Conservation (phyloP, 768 basidiomycete species). For the Suillus plorans region DNA sequence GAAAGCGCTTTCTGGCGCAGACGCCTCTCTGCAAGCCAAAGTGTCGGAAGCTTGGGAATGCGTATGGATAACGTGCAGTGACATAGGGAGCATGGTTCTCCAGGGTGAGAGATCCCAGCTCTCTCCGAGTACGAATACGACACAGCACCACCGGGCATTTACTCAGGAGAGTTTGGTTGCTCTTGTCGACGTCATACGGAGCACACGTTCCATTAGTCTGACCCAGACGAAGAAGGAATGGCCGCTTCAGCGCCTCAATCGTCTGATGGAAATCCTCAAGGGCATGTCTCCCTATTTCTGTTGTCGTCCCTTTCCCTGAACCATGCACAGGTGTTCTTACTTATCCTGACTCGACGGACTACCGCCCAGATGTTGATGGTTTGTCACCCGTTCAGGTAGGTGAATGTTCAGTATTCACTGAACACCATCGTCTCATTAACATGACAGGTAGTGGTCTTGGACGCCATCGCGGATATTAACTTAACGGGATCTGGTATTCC, state of each 20-base stretch:
- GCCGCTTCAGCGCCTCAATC: constrained; percentile 59
- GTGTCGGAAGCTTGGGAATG: constrained; percentile 54
- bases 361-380: constrained; percentile 82
- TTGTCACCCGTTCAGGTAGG: constrained; percentile 78
- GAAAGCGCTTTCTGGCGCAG: constrained; percentile 47
- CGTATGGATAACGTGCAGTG: constrained; percentile 70
- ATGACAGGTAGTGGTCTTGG: constrained; percentile 65
- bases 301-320: neutral
- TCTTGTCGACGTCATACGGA: constrained; percentile 70
- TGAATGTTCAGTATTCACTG: neutral
- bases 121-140: constrained; percentile 15
- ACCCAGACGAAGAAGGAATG: constrained; percentile 54
- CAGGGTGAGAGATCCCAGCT: constrained; percentile 20
- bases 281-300: constrained; percentile 35
- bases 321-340: constrained; percentile 61
- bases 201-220: constrained; percentile 52
- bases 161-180: constrained; percentile 83
- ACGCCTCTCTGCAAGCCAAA: constrained; percentile 31
- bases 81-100: constrained; percentile 57
- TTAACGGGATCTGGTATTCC: constrained; percentile 59
- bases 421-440: constrained; percentile 10
- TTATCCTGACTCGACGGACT: constrained; percentile 81
- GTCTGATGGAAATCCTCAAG: constrained; percentile 79
- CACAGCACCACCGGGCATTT: constrained; percentile 13
- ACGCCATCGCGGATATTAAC: constrained; percentile 67